phyloP scores from a whole-genome alignment of 1,284 basidiomycete genomes.

The Tilletia caries region DNA sequence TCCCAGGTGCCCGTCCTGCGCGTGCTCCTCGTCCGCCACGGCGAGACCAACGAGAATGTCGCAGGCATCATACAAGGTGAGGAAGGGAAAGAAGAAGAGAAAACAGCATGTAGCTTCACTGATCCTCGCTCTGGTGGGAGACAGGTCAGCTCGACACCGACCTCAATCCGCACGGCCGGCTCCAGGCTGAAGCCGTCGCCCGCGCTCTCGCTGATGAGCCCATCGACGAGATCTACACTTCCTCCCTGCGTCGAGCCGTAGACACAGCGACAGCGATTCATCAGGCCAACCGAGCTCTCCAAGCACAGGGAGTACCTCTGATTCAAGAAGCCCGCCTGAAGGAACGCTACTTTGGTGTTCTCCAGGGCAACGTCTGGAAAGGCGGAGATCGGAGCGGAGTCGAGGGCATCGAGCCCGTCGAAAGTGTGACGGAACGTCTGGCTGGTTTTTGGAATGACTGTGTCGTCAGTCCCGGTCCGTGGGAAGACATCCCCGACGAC shows the following conservation, averaged over 20 bases:
- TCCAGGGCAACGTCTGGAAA: conserved; percentile 41
- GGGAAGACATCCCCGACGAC: not conserved
- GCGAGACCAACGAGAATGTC: conserved; percentile 50
- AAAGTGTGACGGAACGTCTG: conserved; percentile 32
- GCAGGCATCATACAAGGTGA: conserved; percentile 44
- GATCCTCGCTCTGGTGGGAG: not conserved
- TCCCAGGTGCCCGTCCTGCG: conserved; percentile 19
- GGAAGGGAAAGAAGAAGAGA: not conserved
- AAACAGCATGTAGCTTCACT: not conserved
- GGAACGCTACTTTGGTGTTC: conserved; percentile 44
- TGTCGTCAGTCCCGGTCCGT: conserved; percentile 16
- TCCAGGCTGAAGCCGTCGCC: conserved; percentile 40
- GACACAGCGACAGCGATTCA: conserved; percentile 23
- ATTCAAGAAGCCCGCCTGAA: conserved; percentile 35
- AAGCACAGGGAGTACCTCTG: not conserved
- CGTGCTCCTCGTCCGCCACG: conserved; percentile 46
- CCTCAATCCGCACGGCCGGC: conserved; percentile 38
- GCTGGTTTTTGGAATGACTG: conserved; percentile 41
- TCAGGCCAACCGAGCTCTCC: not conserved
- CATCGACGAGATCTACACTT: conserved; percentile 42
- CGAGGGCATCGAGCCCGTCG: conserved; percentile 44
- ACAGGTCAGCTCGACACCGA: conserved; percentile 44
- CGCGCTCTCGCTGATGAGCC: conserved; percentile 26
- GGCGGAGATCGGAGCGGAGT: conserved; percentile 28
- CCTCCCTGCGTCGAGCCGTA: conserved; percentile 37